phyloP scores from a whole-genome alignment of 139 green algal genomes.

The Bryopsis sp. region DNA sequence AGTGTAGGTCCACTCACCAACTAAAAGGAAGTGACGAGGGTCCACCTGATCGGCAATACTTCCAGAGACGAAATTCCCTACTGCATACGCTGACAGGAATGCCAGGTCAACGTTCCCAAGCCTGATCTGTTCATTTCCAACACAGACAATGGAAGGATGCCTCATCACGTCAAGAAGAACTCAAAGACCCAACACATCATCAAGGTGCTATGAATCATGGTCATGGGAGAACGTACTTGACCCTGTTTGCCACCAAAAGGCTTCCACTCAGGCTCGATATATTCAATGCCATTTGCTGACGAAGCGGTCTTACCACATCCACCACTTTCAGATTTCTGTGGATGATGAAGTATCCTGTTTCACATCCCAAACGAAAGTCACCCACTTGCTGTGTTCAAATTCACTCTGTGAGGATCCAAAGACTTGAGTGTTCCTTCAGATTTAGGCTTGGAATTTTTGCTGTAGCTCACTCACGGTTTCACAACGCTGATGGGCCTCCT shows the following conservation, averaged over 20 bases:
- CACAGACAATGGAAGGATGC: neutral
- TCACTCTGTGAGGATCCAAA: neutral
- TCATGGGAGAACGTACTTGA: neutral
- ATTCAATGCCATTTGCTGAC: too few relatives aligned
- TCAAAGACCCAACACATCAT: too few relatives aligned
- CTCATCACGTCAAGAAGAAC: conserved; percentile 1
- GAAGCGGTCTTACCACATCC: too few relatives aligned
- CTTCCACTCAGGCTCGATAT: neutral
- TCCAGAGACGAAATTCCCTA: conserved; percentile 88
- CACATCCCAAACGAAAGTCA: neutral
- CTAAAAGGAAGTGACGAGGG: conserved; percentile 77
- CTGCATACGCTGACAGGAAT: conserved; percentile 82
- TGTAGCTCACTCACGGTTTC: conserved; percentile 48
- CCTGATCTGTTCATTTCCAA: conserved; percentile 51
- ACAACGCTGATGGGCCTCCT: conserved; percentile 88
- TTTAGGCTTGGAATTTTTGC: neutral
- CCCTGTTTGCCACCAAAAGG: neutral
- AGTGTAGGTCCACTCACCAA: too few relatives aligned
- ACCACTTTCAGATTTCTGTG: too few relatives aligned
- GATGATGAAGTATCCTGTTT: too few relatives aligned
- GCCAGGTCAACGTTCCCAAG: conserved; percentile 81
- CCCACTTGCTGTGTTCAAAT: too few relatives aligned
- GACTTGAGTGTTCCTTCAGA: neutral
- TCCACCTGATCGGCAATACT: conserved; percentile 83
- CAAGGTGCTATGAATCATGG: too few relatives aligned